Base-by-base conservation (phyloP, 257 asterid genomes). In the Solanum virginianum region DNA sequence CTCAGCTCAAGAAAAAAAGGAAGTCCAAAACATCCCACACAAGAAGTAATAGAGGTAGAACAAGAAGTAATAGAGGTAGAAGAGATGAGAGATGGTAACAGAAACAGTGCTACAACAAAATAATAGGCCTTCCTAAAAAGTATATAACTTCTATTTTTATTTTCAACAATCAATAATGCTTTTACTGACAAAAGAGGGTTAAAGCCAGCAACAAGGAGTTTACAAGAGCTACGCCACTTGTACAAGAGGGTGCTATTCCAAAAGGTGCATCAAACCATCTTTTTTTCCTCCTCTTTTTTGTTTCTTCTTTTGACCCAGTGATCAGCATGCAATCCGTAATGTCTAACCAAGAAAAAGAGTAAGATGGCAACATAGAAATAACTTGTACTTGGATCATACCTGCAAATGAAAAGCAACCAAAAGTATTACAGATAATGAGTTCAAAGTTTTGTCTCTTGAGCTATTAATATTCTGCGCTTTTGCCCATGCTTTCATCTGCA, bases 401-500 rank as follows among this genome's bases (percentile, higher is more conserved):
- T 96, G 98, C 90, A 94, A 89, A 91, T 96, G 99, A 87, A 96
- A 96, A 85, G 98, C 97, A 65, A 90, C 97, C 92, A 96, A 87
- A 53, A 91, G 93, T 80, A 94, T 91, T 80, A 96, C 89, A 83
- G 99, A 96, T 81, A 96, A 92, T 85, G 98, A 96, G 41, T 36
- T 36, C 41, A 36, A 36, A 4, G 41, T 96, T 86, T 90, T 91
- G 86, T 93, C 95, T 88, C 89, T 96, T 72, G 98, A 94, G 87
- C 98, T 92, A 88, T 96, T 94, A 86, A 96, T 93, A 80, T 92
- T 88, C 66, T 96, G 91, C 49, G 95, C 95, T 88, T 91, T 96
- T 36, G 97, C 99, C 99, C 98, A 94, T 29, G 86, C 89, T 89
- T 96, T 96, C 99, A 96, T 93, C 98, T 94, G 96, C 92, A 87